A percentile compares a stretch with the other conserved stretches of the same genome.
Evolutionary conservation across 257 asterid species (phyloP).

Genomic region (Apocynum venetum): DNA sequence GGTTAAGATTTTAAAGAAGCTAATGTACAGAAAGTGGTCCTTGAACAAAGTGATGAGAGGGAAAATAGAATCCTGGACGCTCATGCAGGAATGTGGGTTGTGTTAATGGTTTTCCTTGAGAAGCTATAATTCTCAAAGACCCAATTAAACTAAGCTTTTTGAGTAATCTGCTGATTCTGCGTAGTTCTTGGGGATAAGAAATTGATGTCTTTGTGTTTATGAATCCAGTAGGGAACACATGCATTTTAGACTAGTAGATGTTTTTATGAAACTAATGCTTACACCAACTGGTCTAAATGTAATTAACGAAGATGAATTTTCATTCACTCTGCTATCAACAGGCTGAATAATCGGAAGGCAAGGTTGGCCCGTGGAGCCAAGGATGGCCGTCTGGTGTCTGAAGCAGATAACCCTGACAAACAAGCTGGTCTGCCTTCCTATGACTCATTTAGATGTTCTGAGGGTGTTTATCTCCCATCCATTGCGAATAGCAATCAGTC

Average conservation of each 20-base stretch:
- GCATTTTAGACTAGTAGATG: neutral
- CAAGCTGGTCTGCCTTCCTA: conserved; percentile 38
- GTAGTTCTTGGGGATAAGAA: neutral
- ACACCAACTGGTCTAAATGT: neutral
- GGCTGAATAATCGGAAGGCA: conserved; percentile 98
- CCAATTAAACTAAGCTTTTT: neutral
- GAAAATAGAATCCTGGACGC: neutral
- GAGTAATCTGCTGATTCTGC: neutral
- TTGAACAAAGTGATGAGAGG: neutral
- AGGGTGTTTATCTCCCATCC: conserved; percentile 43
- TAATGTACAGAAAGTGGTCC: neutral
- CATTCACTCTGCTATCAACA: conserved; percentile 24
- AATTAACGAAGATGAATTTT: neutral
- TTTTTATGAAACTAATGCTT: neutral
- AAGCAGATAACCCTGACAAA: conserved; percentile 55
- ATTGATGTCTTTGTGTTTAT: neutral
- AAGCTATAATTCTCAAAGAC: neutral
- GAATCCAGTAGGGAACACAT: neutral
- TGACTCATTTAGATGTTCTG: conserved; percentile 47
- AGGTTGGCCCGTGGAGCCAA: conserved; percentile 90
- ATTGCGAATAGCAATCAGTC: conserved; percentile 33
- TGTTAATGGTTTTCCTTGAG: neutral
- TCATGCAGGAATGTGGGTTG: neutral
- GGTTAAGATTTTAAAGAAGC: neutral
- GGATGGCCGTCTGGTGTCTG: conserved; percentile 59